These are phyloP conservation scores for Eutrema salsugineum DNA, from an alignment of 441 rosid genomes.

Conservation along the genomic window DNA sequence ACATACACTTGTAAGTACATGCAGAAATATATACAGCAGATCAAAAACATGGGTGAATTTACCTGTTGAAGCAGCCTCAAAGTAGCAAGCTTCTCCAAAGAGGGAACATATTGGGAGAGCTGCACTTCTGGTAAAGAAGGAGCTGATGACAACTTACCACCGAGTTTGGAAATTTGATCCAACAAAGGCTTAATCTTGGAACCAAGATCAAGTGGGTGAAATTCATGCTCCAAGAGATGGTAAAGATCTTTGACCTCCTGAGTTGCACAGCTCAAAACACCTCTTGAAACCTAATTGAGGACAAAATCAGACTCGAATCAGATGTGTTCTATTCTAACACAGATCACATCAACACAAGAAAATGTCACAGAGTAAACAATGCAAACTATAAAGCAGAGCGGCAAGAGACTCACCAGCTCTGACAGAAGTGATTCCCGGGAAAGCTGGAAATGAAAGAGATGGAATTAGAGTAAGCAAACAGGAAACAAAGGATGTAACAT, in stretches of 20 bases:
- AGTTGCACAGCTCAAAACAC: slow-evolving; percentile 83
- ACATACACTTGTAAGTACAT: background rate
- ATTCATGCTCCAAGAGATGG: slow-evolving; percentile 83
- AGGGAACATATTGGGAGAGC: slow-evolving; percentile 70
- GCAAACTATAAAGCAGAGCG: no score
- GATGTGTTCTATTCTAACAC: no score
- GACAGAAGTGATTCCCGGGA: slow-evolving; percentile 76
- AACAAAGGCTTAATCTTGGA: slow-evolving; percentile 71
- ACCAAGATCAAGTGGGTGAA: slow-evolving; percentile 78
- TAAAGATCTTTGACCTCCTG: slow-evolving; percentile 96
- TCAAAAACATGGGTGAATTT: no score
- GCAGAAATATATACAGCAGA: no score
- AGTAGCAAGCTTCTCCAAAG: slow-evolving; percentile 82
- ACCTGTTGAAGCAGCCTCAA: slow-evolving; percentile 94
- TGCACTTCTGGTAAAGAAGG: slow-evolving; percentile 87
- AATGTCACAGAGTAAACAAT: no score
- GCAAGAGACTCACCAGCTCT: slow-evolving; percentile 65
- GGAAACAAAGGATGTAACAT: no score
- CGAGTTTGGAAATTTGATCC: slow-evolving; percentile 66
- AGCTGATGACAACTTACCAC: slow-evolving; percentile 86
- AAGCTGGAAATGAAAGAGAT: slow-evolving; percentile 45
- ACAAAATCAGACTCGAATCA: no score
- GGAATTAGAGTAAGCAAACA: slow-evolving; percentile 8
- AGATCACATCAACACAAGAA: no score
- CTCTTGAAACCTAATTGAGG: slow-evolving; percentile 60